Base-by-base conservation (phyloP, 805 yeast genomes). In the Wickerhamiella dianesei region DNA sequence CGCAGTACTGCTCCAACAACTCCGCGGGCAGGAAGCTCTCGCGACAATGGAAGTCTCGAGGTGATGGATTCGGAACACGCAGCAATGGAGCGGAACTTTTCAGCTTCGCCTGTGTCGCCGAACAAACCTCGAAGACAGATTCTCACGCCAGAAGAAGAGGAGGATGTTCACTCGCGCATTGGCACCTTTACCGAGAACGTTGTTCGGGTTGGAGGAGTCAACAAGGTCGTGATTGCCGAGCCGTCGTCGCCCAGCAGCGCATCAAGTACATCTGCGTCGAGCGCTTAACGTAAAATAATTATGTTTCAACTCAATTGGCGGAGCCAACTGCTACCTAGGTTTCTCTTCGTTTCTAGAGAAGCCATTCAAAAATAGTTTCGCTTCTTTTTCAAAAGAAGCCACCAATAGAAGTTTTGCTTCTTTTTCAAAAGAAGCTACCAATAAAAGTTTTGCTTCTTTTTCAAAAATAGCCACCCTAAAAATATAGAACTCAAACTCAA, bases 191-290 rank as follows among this genome's bases (percentile, higher is more conserved):
- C 83, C 46, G 96, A 86, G 64, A 77, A 83, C 37, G 80, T 86
- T 16, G 77, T 86, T n/a, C 82, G 80, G 44, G 82, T 82, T 21
- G 79, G 80, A 59, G 96, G 95, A 46, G 82, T 83, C 18, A 79
- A 77, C 56, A 86, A 86, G 68, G 85, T 94, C 3, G 82, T 86
- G 50, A 85, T 86, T 40, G 51, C 25, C 59, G 55, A 40, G 59
- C 58, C 17, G 43, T 39, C 41, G 13, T n/a, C 19, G 8, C 41
- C 41, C 18, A 14, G 20, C 16, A 18, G 16, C 16, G 25, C 25
- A 17, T 35, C 39, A 6, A 6, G 16, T n/a, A 17, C 39, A n/a
- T 35, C 16, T 35, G 9, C 18, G 16, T 19, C 19, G 9, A 12
- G 22, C 18, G n/a, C 17, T n/a, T n/a, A 35, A n/a, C n/a, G n/a